Conservation (phyloP, 495 filamentous ascomycete genomes). For the Monascus purpureus region DNA sequence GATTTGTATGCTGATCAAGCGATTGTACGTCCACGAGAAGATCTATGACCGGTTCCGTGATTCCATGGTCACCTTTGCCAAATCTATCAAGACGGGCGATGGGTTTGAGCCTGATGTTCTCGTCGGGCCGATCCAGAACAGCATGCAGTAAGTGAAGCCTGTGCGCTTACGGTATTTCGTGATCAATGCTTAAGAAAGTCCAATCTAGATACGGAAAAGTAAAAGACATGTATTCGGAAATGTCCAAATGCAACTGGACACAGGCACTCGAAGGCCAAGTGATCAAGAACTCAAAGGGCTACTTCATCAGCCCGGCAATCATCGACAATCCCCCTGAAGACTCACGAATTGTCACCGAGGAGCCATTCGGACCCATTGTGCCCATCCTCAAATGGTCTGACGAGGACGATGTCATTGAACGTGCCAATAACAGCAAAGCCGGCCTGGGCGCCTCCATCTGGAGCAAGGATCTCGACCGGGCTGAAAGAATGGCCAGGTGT, state of each 20-base stretch:
- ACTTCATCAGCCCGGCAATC: slow-evolving; percentile 42
- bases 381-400: slow-evolving; percentile 40
- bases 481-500: slow-evolving; percentile 32
- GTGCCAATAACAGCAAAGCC: slow-evolving; percentile 40
- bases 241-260: slow-evolving; percentile 28
- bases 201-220: slow-evolving; percentile 43
- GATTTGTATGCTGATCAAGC: slow-evolving; percentile 48
- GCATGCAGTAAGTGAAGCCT: no score
- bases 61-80: slow-evolving; percentile 39
- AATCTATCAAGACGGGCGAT: slow-evolving; percentile 33
- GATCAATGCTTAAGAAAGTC: no score
- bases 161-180: no score
- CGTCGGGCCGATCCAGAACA: slow-evolving; percentile 47
- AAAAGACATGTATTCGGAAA: slow-evolving; percentile 29
- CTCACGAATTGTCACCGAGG: slow-evolving; percentile 33
- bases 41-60: slow-evolving; percentile 50
- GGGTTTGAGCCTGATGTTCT: slow-evolving; percentile 28
- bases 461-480: slow-evolving; percentile 35
- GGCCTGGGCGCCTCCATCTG: slow-evolving; percentile 47
- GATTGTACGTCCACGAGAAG: slow-evolving; percentile 53
- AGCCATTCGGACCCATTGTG: slow-evolving; percentile 41
- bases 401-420: slow-evolving; percentile 43
- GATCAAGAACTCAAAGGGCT: slow-evolving; percentile 18
- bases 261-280: slow-evolving; percentile 20
- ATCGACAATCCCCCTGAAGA: slow-evolving; percentile 44